A percentile compares a stretch with the other conserved stretches of the same genome.
Conservation (phyloP, 192 early-diverging fungal genomes). For the Backusella liffmaniae region DNA sequence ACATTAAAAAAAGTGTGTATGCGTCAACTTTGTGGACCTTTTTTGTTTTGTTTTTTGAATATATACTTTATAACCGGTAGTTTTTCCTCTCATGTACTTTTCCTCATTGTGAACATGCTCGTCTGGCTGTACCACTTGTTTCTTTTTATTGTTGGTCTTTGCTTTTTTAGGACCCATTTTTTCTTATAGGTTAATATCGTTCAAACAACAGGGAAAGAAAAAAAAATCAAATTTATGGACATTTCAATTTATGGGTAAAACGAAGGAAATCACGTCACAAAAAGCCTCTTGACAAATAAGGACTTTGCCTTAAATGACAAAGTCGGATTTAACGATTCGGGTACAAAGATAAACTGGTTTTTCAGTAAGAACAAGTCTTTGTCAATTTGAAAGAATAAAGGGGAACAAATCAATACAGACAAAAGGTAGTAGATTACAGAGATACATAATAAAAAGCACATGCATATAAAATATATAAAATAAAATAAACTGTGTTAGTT, state of each 20-base stretch:
- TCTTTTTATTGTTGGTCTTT: not conserved
- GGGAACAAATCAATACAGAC: too few relatives aligned
- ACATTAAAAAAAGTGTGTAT: slow-evolving; percentile 1
- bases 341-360: too few relatives aligned
- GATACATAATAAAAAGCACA: too few relatives aligned
- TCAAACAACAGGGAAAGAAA: not conserved
- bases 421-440: too few relatives aligned
- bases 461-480: too few relatives aligned
- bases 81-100: slow-evolving; percentile 25
- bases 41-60: not conserved
- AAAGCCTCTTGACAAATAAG: not conserved
- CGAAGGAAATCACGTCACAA: not conserved
- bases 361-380: too few relatives aligned
- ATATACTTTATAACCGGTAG: slow-evolving; percentile 11
- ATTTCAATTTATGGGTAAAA: not conserved
- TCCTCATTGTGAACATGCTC: slow-evolving; percentile 25
- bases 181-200: not conserved
- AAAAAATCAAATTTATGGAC: slow-evolving; percentile 1
- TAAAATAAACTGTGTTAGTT: too few relatives aligned
- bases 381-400: too few relatives aligned
- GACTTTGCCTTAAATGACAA: too few relatives aligned
- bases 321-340: too few relatives aligned
- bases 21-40: not conserved
- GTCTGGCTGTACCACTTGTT: not conserved
- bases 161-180: slow-evolving; percentile 1